phyloP scores from a whole-genome alignment of 371 early-diverging fungal species.

The Mucor plumbeus region DNA sequence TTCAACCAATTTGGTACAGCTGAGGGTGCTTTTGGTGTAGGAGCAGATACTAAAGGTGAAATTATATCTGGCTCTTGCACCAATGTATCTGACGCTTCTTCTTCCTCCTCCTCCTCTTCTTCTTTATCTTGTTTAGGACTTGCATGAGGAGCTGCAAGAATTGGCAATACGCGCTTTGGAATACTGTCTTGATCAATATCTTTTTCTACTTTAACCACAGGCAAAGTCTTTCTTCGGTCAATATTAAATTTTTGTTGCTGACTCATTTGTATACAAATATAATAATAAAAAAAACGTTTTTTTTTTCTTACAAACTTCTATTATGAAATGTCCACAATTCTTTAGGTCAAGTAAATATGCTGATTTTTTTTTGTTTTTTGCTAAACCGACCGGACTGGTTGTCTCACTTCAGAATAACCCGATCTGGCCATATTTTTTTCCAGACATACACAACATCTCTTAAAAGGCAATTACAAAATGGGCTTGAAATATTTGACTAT shows the following conservation, averaged over 20 bases:
- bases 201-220: conserved; percentile 31
- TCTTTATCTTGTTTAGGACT: conserved; percentile 9
- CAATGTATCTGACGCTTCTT: background rate
- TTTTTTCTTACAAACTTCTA: background rate
- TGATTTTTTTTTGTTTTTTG: background rate
- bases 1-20: conserved; percentile 28
- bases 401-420: background rate
- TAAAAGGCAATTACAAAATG: too few species aligned
- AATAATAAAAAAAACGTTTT: background rate
- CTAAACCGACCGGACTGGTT: conserved; percentile 6
- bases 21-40: background rate
- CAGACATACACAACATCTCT: too few species aligned
- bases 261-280: conserved; percentile 1
- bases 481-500: too few species aligned
- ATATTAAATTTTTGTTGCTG: background rate
- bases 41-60: background rate
- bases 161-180: conserved; percentile 25
- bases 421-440: too few species aligned
- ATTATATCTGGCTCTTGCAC: background rate
- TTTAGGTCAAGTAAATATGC: background rate
- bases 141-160: conserved; percentile 21
- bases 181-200: conserved; percentile 25
- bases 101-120: conserved; percentile 1
- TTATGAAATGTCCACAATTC: background rate
- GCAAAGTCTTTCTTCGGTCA: conserved; percentile 28